Evolutionary conservation across 139 green algal species (phyloP).

Genomic region (Chlamydomonas eustigma): DNA sequence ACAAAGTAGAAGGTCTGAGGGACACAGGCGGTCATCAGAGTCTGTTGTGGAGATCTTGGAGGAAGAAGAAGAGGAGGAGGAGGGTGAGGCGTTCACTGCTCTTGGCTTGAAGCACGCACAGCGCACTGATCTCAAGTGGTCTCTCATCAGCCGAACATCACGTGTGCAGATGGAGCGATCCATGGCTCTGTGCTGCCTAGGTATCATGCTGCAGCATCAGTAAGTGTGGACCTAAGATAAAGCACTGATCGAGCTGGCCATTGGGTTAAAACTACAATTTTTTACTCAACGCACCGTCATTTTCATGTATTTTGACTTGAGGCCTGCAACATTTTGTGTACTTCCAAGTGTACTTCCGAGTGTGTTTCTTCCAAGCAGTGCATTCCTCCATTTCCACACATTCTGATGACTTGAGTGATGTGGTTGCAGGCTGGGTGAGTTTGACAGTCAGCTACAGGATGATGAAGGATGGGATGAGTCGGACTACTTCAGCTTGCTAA

Average conservation of each 20-base stretch:
- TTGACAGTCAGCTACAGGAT: background rate
- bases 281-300: too few species aligned
- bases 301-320: too few species aligned
- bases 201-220: background rate
- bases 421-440: background rate
- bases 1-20: too few species aligned
- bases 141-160: background rate
- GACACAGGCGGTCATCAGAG: too few species aligned
- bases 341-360: too few species aligned
- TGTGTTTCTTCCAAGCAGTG: too few species aligned
- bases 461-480: background rate
- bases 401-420: too few species aligned
- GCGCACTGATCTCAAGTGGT: background rate
- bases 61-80: background rate
- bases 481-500: conserved; percentile 1
- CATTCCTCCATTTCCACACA: too few species aligned
- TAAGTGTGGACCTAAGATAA: background rate
- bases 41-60: too few species aligned
- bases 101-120: background rate
- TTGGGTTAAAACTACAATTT: too few species aligned
- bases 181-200: background rate
- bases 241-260: too few species aligned
- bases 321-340: too few species aligned
- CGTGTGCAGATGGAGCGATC: conserved; percentile 1
- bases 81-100: background rate